Evolutionary conservation across 2,329 filamentous ascomycete genomes (phyloP), one percentile per base, ranked within the genome.

Genomic region (Cladophialophora bantiana): DNA sequence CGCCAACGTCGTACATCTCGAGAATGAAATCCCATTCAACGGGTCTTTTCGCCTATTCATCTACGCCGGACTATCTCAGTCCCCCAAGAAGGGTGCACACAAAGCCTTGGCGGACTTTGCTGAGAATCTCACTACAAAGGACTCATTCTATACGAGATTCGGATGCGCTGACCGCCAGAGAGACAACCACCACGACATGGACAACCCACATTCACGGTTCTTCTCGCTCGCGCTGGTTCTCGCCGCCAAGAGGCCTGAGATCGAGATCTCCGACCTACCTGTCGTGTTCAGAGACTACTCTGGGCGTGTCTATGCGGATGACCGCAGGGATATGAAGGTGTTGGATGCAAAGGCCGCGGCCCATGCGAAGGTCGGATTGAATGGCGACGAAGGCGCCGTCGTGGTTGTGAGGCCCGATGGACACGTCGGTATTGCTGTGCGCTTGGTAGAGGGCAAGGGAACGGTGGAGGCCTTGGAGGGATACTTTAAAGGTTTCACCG

Each of bases 1-100:
- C 75, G 91, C 93, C 75, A 97, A 97, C 78, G 89, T 92, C 4
- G 93, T 96, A 1, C 91, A 96, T 73, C 84, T 97, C 9, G 94
- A 97, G 79, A 93, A 97, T 78, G 91, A 96, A 75, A 86, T 97
- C 36, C 93, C 93, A 0, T 83, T 94, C 66, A 97, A 97, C 78
- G 93, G 93, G 52, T 89, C 93, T 1, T 97, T 94, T 84, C 87
- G 93, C 64, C 84, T 97, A 68, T 96, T 93, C 77, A 78, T 97
- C 69, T 96, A 96, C 77, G 93, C 87, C n/a, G 94, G 94, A 64
- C 83, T 84, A 50, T 88, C 88, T 7, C 75, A 81, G 13, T 82
- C 83, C 55, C 89, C 88, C 12, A 82, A 83, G 50, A 78, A 80
- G 56, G 68, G 66, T 12, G 53, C 62, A 13, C 69, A 71, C 56